These are phyloP conservation scores for Fragaria ananassa DNA, from an alignment of 306 rosid species.

Conservation along the genomic window DNA sequence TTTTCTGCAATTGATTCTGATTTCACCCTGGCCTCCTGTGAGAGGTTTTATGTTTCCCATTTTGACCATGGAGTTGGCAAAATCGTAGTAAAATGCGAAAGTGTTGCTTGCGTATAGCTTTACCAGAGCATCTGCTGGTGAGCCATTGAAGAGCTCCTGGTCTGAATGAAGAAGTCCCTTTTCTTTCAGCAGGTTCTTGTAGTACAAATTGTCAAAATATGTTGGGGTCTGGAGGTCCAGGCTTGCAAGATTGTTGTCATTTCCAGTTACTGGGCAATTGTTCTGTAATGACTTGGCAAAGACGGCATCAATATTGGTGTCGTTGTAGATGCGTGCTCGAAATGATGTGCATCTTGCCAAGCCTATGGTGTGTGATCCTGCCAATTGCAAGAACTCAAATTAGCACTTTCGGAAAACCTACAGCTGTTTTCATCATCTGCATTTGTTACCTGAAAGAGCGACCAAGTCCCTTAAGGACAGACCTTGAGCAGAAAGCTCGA, in stretches of 20 bases:
- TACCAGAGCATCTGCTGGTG: constrained; percentile 27
- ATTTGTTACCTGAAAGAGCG: not conserved
- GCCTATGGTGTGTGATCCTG: not conserved
- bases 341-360: not conserved
- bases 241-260: not conserved
- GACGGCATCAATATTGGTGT: not conserved
- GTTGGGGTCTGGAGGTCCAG: not conserved
- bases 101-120: constrained; percentile 29
- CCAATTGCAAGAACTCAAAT: not conserved
- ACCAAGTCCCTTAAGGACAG: not conserved
- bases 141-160: not conserved
- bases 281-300: not conserved
- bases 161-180: not conserved
- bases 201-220: not conserved
- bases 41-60: constrained; percentile 52
- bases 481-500: not conserved
- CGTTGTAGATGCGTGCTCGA: not conserved
- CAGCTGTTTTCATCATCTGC: not conserved
- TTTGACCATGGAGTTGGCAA: constrained; percentile 45
- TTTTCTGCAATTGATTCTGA: constrained; percentile 57
- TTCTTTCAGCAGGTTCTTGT: not conserved
- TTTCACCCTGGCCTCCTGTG: constrained; percentile 47
- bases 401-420: not conserved
- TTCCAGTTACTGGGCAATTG: not conserved
- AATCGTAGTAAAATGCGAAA: constrained; percentile 33